Conservation (phyloP, 177 flowering plant genomes). For the Vitis hybrid region DNA sequence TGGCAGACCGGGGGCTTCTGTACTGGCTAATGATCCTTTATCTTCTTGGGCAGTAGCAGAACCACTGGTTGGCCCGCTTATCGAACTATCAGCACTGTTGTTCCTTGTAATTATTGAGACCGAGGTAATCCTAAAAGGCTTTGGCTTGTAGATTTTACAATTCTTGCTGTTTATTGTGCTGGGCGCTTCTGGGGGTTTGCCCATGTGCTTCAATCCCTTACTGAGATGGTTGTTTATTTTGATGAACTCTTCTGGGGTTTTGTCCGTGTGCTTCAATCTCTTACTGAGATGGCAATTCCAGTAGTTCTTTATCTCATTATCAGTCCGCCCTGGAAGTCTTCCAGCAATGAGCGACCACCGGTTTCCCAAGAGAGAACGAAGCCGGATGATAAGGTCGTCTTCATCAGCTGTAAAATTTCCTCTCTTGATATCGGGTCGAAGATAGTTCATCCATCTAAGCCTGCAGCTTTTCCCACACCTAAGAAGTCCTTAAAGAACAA, state of each 20-base stretch:
- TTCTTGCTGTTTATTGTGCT: background rate
- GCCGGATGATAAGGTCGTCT: conserved; percentile 20
- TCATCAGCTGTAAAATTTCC: conserved; percentile 20
- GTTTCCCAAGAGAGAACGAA: conserved; percentile 23
- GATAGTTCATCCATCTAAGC: conserved; percentile 20
- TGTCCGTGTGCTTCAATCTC: background rate
- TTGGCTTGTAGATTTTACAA: conserved; percentile 7
- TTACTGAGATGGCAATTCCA: conserved; percentile 27
- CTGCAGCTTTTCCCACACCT: conserved; percentile 19
- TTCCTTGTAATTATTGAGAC: background rate
- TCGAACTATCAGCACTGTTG: background rate
- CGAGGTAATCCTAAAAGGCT: conserved; percentile 2
- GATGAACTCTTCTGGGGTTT: too few relatives aligned
- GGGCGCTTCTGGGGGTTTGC: background rate
- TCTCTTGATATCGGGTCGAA: conserved; percentile 15
- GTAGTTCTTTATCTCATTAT: conserved; percentile 32
- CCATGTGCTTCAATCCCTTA: too few relatives aligned
- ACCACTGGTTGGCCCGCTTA: background rate
- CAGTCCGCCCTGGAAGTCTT: conserved; percentile 26
- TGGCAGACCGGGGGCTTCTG: background rate
- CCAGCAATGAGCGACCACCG: conserved; percentile 28
- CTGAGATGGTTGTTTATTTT: too few relatives aligned
- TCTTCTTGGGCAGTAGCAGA: background rate
- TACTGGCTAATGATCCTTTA: background rate
- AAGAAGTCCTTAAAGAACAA: conserved; percentile 1